Base-by-base conservation (phyloP, 2,329 filamentous ascomycete genomes). In the Hypoxylon sp. region DNA sequence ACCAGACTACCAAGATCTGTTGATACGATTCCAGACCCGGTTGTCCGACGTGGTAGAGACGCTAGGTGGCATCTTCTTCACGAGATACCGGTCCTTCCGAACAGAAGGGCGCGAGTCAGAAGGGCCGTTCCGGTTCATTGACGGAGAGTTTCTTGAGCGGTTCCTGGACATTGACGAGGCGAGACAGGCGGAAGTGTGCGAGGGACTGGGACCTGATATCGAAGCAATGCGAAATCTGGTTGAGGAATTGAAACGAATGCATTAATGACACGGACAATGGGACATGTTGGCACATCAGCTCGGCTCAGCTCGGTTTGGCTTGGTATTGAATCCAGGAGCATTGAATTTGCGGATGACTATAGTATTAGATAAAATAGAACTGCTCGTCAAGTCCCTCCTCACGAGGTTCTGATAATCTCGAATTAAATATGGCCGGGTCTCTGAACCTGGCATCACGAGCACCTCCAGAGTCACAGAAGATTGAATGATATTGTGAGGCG, bases 111-210 rank as follows among this genome's bases (percentile, higher is more conserved):
- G 88, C 15, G 85, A 90, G 57, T 84, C 85, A 0, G 87, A 90
- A 0, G 91, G 89, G 33, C 94, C 95, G 0, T 90, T 86, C 69
- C 83, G 94, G 1, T 98, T 98, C 68, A 85, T 99, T 10, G 95
- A 99, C 69, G 95, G 94, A 57, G 94, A 97, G 72, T 79, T 98
- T 68, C 81, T 99, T 10, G 94, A 98, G 76, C 77, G 85, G 48
- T 97, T 97, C 70, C 74, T 98, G 64, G 88, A 92, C 62, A 78
- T 90, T 62, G 80, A 83, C 41, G 85, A 88, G 52, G 78, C 79
- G 31, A 76, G 76, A 35, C 86, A 88, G 74, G 78, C 76, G 65
- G 72, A 76, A 51, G 78, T 83, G 46, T 86, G 78, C 55, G 72
- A 79, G 72, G 86, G 78, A 45, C 80, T 82, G 63, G 88, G 79